Evolutionary conservation across 2,329 filamentous ascomycete species (phyloP), one percentile per base, ranked within the genome.

Genomic region (Trichoderma pleuroti): DNA sequence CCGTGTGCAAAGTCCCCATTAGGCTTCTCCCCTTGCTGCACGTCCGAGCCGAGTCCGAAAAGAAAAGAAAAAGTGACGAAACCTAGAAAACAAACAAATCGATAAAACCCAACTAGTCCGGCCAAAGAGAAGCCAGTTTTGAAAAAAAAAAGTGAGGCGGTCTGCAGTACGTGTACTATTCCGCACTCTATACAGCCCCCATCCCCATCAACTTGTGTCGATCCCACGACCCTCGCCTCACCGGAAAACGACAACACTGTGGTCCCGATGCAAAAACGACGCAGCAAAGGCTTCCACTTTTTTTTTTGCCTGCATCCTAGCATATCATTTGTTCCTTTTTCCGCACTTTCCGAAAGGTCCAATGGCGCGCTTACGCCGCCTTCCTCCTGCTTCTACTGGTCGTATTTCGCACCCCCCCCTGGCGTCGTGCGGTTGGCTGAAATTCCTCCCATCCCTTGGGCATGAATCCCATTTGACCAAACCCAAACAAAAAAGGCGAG

Each of bases 121-220:
- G 42, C 42, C 42, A 10, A 21, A 32, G 46, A 18, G 18, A 18
- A 8, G n/a, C 21, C 26, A 18, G 32, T 12, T 36, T 14, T 14
- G 14, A 36, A 39, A 18, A 36, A 39, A 42, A 32, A 60, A 49
- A 61, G 28, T 60, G 65, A 68, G 54, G 65, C 65, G 65, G 65
- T 68, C 64, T 60, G 54, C 46, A 52, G 39, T 49, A 64, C 62
- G 42, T 49, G 46, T 49, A 52, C 46, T n/a, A n/a, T n/a, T n/a
- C n/a, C n/a, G n/a, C n/a, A n/a, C n/a, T n/a, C n/a, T n/a, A n/a
- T 9, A 39, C 36, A 39, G 18, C 6, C 26, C 36, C 39, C 16
- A 16, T 10, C 10, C n/a, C 36, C 12, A 52, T 24, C 46, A 52
- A 24, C n/a, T 8, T 2, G 10, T 1, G 21, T 21, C 11, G 46